phyloP scores from a whole-genome alignment of 768 basidiomycete species.

The Amanita inopinata region DNA sequence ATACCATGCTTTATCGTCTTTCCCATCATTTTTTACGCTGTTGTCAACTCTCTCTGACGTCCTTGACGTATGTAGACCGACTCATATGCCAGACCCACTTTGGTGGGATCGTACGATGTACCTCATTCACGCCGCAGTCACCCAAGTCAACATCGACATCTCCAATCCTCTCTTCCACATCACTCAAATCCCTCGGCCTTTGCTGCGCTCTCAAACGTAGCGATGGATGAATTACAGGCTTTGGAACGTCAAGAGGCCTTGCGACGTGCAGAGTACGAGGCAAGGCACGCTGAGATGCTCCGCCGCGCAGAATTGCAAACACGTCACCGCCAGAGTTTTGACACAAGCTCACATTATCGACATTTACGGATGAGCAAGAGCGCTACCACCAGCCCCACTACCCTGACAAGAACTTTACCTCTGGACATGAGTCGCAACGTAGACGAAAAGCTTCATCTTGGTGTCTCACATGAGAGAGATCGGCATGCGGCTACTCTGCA shows the following conservation, averaged over 20 bases:
- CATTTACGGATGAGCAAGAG: conserved; percentile 42
- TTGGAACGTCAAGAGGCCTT: conserved; percentile 82
- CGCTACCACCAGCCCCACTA: conserved; percentile 51
- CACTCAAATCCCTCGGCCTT: conserved; percentile 37
- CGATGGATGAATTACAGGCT: conserved; percentile 83
- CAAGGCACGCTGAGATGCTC: conserved; percentile 57
- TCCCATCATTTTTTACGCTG: conserved; percentile 5
- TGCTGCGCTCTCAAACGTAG: conserved; percentile 61
- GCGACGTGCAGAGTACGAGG: conserved; percentile 81
- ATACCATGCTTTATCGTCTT: conserved; percentile 10
- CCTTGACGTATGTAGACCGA: conserved; percentile 28
- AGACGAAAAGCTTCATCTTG: conserved; percentile 33
- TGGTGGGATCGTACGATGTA: conserved; percentile 34
- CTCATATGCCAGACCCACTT: conserved; percentile 50
- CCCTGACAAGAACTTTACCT: conserved; percentile 25
- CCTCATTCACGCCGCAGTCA: conserved; percentile 27
- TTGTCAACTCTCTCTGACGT: conserved; percentile 9
- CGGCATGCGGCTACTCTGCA: too few relatives aligned
- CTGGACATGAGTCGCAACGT: conserved; percentile 11
- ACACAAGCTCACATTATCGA: conserved; percentile 13
- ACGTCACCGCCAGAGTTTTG: conserved; percentile 28
- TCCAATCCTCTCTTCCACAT: conserved; percentile 16
- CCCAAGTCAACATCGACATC: conserved; percentile 13
- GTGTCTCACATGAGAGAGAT: conserved; percentile 29
- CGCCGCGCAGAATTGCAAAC: conserved; percentile 68